Percentiles rank a stretch among this genome's conserved stretches.
These are phyloP conservation scores for Chlorella sp. DNA, from an alignment of 139 green algal species.

Conservation along the genomic window DNA sequence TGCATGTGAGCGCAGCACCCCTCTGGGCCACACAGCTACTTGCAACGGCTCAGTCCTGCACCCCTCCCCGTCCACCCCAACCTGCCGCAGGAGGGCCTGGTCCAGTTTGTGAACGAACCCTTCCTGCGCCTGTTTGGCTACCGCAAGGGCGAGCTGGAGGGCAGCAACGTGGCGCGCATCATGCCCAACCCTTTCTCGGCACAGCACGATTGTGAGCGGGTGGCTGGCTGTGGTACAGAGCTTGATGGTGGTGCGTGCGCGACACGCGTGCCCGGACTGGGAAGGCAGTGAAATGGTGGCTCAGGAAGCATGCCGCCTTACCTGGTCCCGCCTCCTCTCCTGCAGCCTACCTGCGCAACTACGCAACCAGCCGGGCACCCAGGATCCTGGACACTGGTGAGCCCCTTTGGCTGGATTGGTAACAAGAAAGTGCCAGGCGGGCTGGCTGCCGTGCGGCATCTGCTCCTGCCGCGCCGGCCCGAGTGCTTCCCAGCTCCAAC, in stretches of 20 bases:
- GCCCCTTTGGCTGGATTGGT: no score
- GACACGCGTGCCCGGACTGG: no score
- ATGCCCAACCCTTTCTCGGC: conserved; percentile 60
- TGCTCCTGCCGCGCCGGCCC: no score
- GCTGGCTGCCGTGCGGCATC: no score
- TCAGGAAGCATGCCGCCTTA: no score
- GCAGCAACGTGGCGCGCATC: conserved; percentile 55
- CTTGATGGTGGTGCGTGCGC: no score
- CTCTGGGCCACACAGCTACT: no score
- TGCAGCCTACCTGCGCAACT: conserved; percentile 53
- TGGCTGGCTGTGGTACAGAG: not conserved
- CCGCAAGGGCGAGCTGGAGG: conserved; percentile 57
- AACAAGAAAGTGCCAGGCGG: no score
- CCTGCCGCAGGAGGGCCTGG: not conserved
- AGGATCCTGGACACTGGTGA: conserved; percentile 47
- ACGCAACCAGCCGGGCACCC: conserved; percentile 44
- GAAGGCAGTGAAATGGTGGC: not conserved
- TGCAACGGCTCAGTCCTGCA: no score
- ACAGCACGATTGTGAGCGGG: conserved; percentile 45
- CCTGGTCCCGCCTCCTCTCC: not conserved
- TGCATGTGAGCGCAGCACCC: not conserved
- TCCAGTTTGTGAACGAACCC: conserved; percentile 16
- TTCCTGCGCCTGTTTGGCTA: conserved; percentile 48
- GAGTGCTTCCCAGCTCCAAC: no score
- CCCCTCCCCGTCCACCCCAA: no score